phyloP scores from a whole-genome alignment of 352 stramenopile genomes.

The Thalassiosira mediterranea region DNA sequence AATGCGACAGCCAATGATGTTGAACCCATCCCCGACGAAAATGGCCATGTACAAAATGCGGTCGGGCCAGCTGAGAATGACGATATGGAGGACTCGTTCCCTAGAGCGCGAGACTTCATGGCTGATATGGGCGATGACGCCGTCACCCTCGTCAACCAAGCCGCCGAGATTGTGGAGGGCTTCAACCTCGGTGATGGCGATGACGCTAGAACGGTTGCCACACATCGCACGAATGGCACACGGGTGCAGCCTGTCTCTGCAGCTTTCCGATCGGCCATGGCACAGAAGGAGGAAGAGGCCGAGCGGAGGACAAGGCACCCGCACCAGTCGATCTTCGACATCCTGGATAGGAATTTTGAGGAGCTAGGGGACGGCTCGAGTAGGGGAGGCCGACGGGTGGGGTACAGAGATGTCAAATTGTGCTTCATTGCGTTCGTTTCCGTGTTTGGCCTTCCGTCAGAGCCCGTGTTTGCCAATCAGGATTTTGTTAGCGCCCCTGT shows the following conservation, averaged over 20 bases:
- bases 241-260: conserved; percentile 33
- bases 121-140: conserved; percentile 27
- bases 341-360: conserved; percentile 68
- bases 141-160: conserved; percentile 29
- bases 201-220: conserved; percentile 36
- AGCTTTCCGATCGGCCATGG: conserved; percentile 36
- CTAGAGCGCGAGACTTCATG: conserved; percentile 53
- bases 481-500: conserved; percentile 7
- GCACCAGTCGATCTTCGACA: conserved; percentile 68
- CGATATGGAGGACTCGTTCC: conserved; percentile 48
- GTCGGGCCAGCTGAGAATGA: conserved; percentile 9
- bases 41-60: not conserved
- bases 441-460: conserved; percentile 55
- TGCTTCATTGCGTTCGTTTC: conserved; percentile 70
- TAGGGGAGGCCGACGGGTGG: conserved; percentile 22
- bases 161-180: conserved; percentile 40
- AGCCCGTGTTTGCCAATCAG: conserved; percentile 27
- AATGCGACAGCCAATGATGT: not conserved
- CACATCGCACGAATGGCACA: conserved; percentile 37
- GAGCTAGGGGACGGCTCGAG: conserved; percentile 40
- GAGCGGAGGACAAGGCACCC: conserved; percentile 29
- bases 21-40: too few species aligned
- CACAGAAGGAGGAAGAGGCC: conserved; percentile 18
- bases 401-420: conserved; percentile 62
- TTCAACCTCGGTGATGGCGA: conserved; percentile 37